Evolutionary conservation across 225 moss, liverwort and hornwort genomes (phyloP), one percentile per base, ranked within the genome.

Genomic region (Takakia lepidozioides): DNA sequence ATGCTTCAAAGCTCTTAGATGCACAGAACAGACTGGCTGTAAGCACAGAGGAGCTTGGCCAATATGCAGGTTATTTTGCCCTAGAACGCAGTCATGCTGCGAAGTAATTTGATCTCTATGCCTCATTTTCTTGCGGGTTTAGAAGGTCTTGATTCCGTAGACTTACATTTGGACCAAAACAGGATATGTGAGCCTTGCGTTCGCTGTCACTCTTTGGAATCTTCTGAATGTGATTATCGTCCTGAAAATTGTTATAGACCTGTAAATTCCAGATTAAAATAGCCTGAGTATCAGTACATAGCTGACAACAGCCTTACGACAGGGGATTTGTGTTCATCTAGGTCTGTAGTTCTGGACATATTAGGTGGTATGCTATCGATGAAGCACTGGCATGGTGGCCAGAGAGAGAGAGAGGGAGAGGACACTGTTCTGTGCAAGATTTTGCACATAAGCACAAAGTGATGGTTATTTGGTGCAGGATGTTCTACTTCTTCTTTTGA

Each of bases 401-500:
- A n/a, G n/a, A n/a, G n/a, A n/a, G n/a, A n/a, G n/a, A n/a, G n/a
- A n/a, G n/a, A n/a, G n/a, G n/a, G n/a, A n/a, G n/a, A n/a, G n/a
- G n/a, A n/a, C n/a, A n/a, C n/a, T n/a, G n/a, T n/a, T n/a, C n/a
- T n/a, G n/a, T n/a, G n/a, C n/a, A n/a, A n/a, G n/a, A n/a, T n/a
- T n/a, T n/a, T n/a, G n/a, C n/a, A n/a, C n/a, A n/a, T n/a, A n/a
- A n/a, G n/a, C n/a, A n/a, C n/a, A n/a, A n/a, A n/a, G n/a, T n/a
- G n/a, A n/a, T n/a, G n/a, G n/a, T 46, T 27, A 29, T 20, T 22
- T 59, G 52, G 47, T 50, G 53, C 68, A 88, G 81, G 72, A 89
- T 89, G 85, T 89, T 89, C 45, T 89, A 89, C 61, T 72, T 80
- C 57, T 82, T 89, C 69, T 89, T 89, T 16, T 7, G 27, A n/a